A percentile compares a stretch with the other conserved stretches of the same genome.
Evolutionary conservation across 2,329 filamentous ascomycete genomes (phyloP).

Genomic region (Diplodia seriata): DNA sequence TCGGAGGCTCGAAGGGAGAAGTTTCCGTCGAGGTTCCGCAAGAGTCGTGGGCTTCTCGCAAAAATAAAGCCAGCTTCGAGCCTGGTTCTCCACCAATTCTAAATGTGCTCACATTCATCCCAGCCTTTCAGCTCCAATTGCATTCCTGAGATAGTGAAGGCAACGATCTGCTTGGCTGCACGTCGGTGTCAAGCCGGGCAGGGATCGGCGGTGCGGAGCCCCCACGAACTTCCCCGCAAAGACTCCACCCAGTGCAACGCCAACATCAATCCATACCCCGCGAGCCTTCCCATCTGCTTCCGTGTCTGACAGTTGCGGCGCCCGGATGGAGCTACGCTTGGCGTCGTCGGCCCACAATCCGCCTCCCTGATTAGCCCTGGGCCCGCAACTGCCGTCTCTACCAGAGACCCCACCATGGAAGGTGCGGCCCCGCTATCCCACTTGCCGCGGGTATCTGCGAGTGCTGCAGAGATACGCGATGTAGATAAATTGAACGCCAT

Average conservation of each 20-base stretch:
- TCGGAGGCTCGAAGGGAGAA: neutral
- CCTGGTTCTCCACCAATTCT: no score
- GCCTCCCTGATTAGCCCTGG: neutral
- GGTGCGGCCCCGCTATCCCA: neutral
- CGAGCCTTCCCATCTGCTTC: neutral
- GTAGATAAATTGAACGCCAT: neutral
- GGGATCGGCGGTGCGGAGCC: slow-evolving; percentile 10
- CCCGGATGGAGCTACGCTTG: neutral
- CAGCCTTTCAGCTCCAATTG: no score
- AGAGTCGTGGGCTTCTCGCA: neutral
- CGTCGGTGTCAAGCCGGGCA: neutral
- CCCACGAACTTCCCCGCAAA: slow-evolving; percentile 5
- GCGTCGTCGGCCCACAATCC: neutral
- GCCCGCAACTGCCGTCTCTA: neutral
- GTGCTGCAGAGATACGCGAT: neutral
- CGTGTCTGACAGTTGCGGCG: neutral
- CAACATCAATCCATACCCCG: neutral
- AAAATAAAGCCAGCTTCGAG: neutral
- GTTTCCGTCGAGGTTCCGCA: neutral
- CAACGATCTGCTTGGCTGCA: neutral
- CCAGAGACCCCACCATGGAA: slow-evolving; percentile 5
- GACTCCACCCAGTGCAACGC: neutral
- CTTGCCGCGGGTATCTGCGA: neutral
- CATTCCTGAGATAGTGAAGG: neutral
- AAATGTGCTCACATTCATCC: neutral